These are phyloP conservation scores for Neurospora sublineolata DNA, from an alignment of 495 filamentous ascomycete species.

Conservation along the genomic window DNA sequence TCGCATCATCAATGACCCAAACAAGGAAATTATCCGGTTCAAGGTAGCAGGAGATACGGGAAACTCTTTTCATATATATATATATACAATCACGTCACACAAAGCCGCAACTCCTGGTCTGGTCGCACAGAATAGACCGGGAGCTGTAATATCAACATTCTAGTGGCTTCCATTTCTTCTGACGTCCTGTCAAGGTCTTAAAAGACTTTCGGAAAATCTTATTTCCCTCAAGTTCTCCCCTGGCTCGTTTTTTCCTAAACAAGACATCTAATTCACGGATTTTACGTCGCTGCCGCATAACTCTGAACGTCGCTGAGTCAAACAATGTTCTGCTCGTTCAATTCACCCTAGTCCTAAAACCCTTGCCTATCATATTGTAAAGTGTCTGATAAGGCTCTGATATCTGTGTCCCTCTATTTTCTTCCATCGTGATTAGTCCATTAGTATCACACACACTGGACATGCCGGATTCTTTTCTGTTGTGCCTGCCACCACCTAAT, in stretches of 20 bases:
- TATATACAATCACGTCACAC: neutral
- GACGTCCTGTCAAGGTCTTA: neutral
- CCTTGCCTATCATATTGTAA: no score
- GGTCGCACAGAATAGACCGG: neutral
- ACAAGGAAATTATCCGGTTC: neutral
- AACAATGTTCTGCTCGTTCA: neutral
- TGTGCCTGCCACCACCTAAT: neutral
- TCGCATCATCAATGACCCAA: neutral
- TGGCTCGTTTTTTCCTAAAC: neutral
- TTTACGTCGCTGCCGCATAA: neutral
- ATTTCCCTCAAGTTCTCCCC: neutral
- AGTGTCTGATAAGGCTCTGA: neutral
- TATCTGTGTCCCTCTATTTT: neutral
- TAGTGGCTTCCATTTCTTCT: neutral
- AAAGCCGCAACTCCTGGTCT: neutral
- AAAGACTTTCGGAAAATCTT: neutral
- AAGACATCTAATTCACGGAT: neutral
- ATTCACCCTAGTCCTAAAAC: no score
- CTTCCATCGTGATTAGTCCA: neutral
- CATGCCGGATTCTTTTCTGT: neutral
- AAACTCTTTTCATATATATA: neutral
- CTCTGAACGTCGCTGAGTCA: neutral
- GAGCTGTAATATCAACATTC: neutral
- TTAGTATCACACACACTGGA: neutral
- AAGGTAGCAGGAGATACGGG: neutral